Evolutionary conservation across 306 rosid genomes (phyloP).

Genomic region (Citrullus mucosospermus): DNA sequence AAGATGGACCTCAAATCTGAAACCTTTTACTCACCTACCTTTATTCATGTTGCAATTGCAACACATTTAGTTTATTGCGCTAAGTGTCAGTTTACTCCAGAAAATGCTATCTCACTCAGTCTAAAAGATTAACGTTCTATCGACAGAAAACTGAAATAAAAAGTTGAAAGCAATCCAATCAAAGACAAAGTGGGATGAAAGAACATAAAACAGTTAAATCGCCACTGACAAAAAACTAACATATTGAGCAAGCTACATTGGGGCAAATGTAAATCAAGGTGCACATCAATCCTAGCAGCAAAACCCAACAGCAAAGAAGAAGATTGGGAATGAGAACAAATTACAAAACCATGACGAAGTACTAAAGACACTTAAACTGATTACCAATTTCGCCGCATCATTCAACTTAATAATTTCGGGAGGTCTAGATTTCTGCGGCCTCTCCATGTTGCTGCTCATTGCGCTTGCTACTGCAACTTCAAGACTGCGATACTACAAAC

Average conservation of each 20-base stretch:
- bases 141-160: not conserved
- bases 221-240: not conserved
- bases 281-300: not conserved
- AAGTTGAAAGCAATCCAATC: not conserved
- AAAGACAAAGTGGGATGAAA: not conserved
- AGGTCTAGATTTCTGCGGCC: slow-evolving; percentile 23
- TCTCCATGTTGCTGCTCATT: slow-evolving; percentile 32
- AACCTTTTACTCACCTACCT: not conserved
- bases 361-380: not conserved
- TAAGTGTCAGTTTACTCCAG: not conserved
- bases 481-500: not conserved
- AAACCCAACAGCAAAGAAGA: not conserved
- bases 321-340: not conserved
- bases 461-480: not conserved
- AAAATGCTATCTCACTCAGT: not conserved
- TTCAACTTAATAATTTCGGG: slow-evolving; percentile 54
- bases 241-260: not conserved
- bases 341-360: not conserved
- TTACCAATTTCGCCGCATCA: slow-evolving; percentile 66
- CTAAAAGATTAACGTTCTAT: not conserved
- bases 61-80: not conserved
- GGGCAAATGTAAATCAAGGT: not conserved
- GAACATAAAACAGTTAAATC: not conserved
- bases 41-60: not conserved
- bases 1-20: not conserved